These are phyloP conservation scores for Schoenoplectus triqueter DNA, from an alignment of 202 grass and related monocot species.

Conservation along the genomic window DNA sequence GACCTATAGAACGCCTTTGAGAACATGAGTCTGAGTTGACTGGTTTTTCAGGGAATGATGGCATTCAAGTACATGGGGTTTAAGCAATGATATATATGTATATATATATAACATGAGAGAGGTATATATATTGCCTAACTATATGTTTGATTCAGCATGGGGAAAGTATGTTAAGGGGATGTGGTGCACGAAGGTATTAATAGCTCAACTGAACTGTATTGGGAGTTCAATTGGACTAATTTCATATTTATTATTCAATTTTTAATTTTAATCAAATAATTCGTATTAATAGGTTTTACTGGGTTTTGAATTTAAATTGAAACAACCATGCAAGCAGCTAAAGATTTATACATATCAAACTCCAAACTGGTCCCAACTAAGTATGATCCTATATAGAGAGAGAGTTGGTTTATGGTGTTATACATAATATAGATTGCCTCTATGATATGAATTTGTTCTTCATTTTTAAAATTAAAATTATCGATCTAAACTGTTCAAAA, in stretches of 20 bases:
- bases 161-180: background rate
- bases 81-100: background rate
- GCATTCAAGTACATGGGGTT: background rate
- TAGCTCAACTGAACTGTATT: background rate
- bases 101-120: background rate
- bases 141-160: background rate
- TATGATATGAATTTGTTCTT: too few relatives aligned
- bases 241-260: background rate
- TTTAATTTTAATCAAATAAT: background rate
- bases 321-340: background rate
- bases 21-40: conserved; percentile 38
- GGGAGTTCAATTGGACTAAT: background rate
- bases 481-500: too few relatives aligned
- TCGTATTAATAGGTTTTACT: background rate
- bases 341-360: background rate
- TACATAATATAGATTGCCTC: too few relatives aligned
- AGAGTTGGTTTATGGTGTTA: too few relatives aligned
- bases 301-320: background rate
- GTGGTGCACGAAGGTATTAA: background rate
- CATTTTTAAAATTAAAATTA: too few relatives aligned
- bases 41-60: conserved; percentile 14
- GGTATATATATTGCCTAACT: conserved; percentile 18
- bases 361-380: background rate
- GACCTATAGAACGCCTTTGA: conserved; percentile 54
- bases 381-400: too few relatives aligned